These are phyloP conservation scores for Pascua sp. DNA, from an alignment of 1,284 basidiomycete species.

Conservation along the genomic window DNA sequence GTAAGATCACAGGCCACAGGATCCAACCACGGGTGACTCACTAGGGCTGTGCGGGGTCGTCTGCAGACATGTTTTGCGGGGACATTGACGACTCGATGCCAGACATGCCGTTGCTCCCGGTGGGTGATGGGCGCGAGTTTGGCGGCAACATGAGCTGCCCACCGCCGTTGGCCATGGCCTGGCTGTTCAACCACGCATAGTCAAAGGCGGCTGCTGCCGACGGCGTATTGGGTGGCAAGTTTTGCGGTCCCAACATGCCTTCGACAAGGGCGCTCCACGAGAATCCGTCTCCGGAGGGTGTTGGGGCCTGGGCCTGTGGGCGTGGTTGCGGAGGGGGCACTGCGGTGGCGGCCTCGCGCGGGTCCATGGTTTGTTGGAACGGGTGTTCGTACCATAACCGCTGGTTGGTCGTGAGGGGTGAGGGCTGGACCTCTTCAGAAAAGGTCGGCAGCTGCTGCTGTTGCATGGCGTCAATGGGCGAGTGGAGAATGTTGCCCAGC, in stretches of 20 bases:
- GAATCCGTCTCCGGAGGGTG: conserved; percentile 3
- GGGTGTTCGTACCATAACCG: conserved; percentile 2
- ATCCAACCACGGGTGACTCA: background rate
- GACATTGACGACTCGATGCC: conserved; percentile 3
- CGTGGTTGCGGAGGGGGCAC: too few relatives aligned
- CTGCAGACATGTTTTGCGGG: background rate
- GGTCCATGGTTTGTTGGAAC: background rate
- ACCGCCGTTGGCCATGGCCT: conserved; percentile 6
- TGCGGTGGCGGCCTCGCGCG: too few relatives aligned
- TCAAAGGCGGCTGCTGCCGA: conserved; percentile 7
- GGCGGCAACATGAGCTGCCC: too few relatives aligned
- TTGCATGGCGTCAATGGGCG: too few relatives aligned
- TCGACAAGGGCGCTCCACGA: conserved; percentile 21
- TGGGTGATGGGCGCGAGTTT: background rate
- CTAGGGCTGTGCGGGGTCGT: conserved; percentile 5
- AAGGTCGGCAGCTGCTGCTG: too few relatives aligned
- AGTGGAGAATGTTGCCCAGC: background rate
- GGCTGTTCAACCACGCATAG: conserved; percentile 14
- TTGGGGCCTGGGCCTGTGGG: too few relatives aligned
- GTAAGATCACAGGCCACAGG: too few relatives aligned
- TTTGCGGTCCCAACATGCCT: conserved; percentile 12
- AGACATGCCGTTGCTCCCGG: background rate
- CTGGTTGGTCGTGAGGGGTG: too few relatives aligned
- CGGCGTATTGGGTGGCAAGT: background rate
- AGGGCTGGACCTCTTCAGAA: too few relatives aligned